phyloP scores from a whole-genome alignment of 805 yeast species.

The Cyberlindnera maritima region DNA sequence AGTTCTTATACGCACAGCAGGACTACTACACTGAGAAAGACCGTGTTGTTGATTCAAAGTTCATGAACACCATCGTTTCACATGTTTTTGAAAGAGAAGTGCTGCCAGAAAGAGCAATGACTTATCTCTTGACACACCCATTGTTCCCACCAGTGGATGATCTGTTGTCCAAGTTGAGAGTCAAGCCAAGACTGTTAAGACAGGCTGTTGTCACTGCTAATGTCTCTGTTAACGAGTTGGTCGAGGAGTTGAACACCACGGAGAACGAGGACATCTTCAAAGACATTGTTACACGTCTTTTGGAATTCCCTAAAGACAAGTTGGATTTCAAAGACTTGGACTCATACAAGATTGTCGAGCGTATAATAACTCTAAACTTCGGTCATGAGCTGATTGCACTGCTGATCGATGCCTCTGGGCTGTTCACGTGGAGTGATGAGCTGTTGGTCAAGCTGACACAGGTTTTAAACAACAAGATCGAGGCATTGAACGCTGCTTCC shows the following conservation, averaged over 20 bases:
- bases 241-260: constrained; percentile 53
- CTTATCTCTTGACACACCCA: constrained; percentile 84
- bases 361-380: constrained; percentile 43
- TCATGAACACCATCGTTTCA: constrained; percentile 45
- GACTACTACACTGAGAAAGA: constrained; percentile 66
- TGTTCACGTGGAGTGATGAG: constrained; percentile 59
- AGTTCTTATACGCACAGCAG: constrained; percentile 32
- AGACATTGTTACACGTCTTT: constrained; percentile 64
- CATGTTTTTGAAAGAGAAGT: constrained; percentile 35
- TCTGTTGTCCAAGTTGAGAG: constrained; percentile 49
- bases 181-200: constrained; percentile 63
- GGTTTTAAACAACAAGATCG: constrained; percentile 47
- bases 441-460: constrained; percentile 43
- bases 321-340: constrained; percentile 24
- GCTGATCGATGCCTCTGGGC: constrained; percentile 70
- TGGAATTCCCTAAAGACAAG: constrained; percentile 51
- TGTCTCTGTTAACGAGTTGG: constrained; percentile 59
- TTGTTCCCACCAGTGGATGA: constrained; percentile 69
- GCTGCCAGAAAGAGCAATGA: constrained; percentile 47
- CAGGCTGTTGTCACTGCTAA: constrained; percentile 82
- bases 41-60: constrained; percentile 56
- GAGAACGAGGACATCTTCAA: constrained; percentile 62
- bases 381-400: constrained; percentile 63
- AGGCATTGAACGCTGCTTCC: constrained; percentile 40
- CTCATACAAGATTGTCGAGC: constrained; percentile 40